Base-by-base conservation (phyloP, 306 rosid genomes). In the Crataegus laevigata region DNA sequence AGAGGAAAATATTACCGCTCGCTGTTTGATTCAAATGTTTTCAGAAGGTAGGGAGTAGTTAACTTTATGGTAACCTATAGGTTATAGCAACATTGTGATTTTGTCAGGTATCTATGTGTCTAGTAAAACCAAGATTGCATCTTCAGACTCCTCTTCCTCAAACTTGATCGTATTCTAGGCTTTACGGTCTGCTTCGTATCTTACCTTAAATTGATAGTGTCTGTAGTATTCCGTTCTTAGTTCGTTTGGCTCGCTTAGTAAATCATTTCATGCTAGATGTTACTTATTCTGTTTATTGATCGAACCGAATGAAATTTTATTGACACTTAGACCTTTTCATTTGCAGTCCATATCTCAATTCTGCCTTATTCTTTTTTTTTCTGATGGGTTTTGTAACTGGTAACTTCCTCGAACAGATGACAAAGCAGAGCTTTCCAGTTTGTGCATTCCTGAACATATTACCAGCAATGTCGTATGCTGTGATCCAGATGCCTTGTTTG, bases 91-190 rank as follows among this genome's bases (percentile, higher is more conserved):
- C 68, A 76, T 82, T 78, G 40, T 74, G 78, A 43, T 77, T 69
- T 82, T 76, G 54, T 72, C 85, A 94, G 97, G 97, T 91, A 71
- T 87, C 85, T 84, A 86, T 94, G 68, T 94, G 90, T 85, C 89
- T 94, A 19, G 97, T 94, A 65, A 94, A 94, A 82, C 91, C 98
- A 80, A 88, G 98, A 88, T 75, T 94, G 88, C 97, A 90, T 88
- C 97, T 94, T 85, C 96, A 94, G 84, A 90, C 82, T 82, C 96
- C 93, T 77, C 89, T 90, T 82, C 90, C 89, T 90, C 97, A 90
- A 87, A 82, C 89, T n/a, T 93, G 36, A 28, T 96, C 96, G 36
- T 90, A 94, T 86, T 81, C 89, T 77, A 96, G 98, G 81, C 66
- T 94, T 82, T 90, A 90, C 84, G 97, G 98, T 94, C 86, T 81